A percentile compares a stretch with the other conserved stretches of the same genome.
These are phyloP conservation scores for Phytophthora cajani DNA, from an alignment of 352 stramenopile genomes.

Conservation along the genomic window DNA sequence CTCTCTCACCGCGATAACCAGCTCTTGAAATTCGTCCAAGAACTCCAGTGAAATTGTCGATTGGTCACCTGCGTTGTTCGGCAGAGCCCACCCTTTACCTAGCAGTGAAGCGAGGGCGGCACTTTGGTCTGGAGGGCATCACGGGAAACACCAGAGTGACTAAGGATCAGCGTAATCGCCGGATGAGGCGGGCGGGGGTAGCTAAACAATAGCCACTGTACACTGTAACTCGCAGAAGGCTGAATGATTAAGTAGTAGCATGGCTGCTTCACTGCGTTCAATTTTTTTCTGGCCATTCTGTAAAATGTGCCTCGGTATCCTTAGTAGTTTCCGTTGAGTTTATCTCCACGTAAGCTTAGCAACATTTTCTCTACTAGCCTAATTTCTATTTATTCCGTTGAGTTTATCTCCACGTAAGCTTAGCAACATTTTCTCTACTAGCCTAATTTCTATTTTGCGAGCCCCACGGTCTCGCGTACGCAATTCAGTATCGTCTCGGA, in stretches of 20 bases:
- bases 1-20: background rate
- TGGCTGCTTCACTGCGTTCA: too few species aligned
- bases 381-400: background rate
- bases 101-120: background rate
- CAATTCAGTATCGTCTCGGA: conserved; percentile 35
- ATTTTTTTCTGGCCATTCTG: too few species aligned
- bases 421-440: background rate
- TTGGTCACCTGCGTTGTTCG: background rate
- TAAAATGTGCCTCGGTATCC: too few species aligned
- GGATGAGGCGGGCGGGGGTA: background rate
- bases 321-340: too few species aligned
- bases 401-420: too few species aligned
- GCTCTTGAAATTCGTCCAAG: background rate
- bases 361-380: background rate
- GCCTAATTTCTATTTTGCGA: conserved; percentile 7
- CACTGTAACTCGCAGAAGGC: too few species aligned
- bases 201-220: too few species aligned
- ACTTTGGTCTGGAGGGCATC: background rate
- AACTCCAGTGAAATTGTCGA: background rate
- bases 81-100: conserved; percentile 1
- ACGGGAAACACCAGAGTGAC: background rate
- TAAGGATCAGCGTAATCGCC: background rate
- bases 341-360: too few species aligned
- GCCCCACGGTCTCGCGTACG: conserved; percentile 21
- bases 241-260: too few species aligned